These are phyloP conservation scores for Fusarium setosum DNA, from an alignment of 2,329 filamentous ascomycete species.

Conservation along the genomic window DNA sequence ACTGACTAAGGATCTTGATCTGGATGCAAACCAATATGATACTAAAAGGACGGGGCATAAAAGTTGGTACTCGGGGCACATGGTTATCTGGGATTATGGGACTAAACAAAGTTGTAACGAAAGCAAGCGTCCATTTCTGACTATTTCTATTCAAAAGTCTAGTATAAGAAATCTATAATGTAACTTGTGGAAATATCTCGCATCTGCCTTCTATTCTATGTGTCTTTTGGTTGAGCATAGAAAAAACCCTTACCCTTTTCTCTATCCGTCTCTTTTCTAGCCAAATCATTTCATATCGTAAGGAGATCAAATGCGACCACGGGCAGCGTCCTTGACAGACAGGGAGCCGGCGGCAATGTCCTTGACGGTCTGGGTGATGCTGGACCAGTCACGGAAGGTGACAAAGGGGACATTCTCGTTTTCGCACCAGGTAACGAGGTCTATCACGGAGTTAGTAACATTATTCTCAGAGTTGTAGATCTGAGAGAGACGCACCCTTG, in stretches of 20 bases:
- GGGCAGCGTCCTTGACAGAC: constrained; percentile 76
- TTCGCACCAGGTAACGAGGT: constrained; percentile 89
- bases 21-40: too few relatives aligned
- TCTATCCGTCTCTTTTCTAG: not conserved
- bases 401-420: constrained; percentile 88
- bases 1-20: constrained; percentile 51
- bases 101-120: not conserved
- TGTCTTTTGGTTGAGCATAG: constrained; percentile 11
- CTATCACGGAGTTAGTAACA: constrained; percentile 54
- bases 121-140: not conserved
- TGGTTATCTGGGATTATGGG: not conserved
- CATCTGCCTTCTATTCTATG: constrained; percentile 27
- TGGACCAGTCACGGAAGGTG: constrained; percentile 85
- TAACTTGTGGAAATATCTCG: constrained; percentile 10
- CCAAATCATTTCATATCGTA: constrained; percentile 4
- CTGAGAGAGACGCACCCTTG: constrained; percentile 68
- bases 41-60: too few relatives aligned
- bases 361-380: constrained; percentile 81
- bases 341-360: constrained; percentile 80
- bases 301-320: constrained; percentile 51
- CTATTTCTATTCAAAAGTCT: constrained; percentile 22
- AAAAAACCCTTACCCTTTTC: not conserved
- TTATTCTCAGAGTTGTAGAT: not conserved
- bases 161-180: constrained; percentile 23
- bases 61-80: not conserved